Evolutionary conservation across 805 yeast species (phyloP), one percentile per base, ranked within the genome.

Genomic region (Kockiozyma suomiensis): DNA sequence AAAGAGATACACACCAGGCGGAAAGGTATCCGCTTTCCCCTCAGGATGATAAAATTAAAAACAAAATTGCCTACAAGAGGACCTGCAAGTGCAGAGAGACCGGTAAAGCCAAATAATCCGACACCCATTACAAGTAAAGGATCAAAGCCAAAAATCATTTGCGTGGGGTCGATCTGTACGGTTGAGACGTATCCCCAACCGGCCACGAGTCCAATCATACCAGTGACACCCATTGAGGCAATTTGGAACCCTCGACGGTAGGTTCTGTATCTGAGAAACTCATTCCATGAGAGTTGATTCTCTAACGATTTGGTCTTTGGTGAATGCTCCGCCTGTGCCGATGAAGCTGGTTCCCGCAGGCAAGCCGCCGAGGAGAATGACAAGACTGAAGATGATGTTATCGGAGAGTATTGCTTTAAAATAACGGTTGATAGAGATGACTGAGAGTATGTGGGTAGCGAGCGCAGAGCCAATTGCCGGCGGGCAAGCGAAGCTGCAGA

Each of bases 141-240:
- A 71, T 94, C 98, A 62, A 93, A 79, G 1, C 98, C 99, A 74
- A 88, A 82, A 51, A 93, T 81, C 62, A 85, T 82, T 72, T 90
- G 89, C 46, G 96, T 90, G 38, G 93, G 88, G 72, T 93, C 97
- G 62, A 94, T 84, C 71, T 90, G 94, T 66, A 88, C 78, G 67
- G 88, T 87, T 30, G 97, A 85, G 53, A 92, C 78, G 71, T 85
- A 86, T 0, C 82, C 83, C 84, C 92, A 88, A 1, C 97, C 86
- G 4, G 80, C 70, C 13, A 80, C 77, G 23, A 89, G 82, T 1
- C 96, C 90, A 6, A 80, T 68, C 8, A 88, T 55, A 0, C 92
- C 87, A 2, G 96, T 84, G 54, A 85, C 71, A 2, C 82, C 77
- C 1, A 97, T 88, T 1, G 92, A 81, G 1, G 79, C 83, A 12